Evolutionary conservation across 2,329 filamentous ascomycete genomes (phyloP).

Genomic region (Eutypella sp.): DNA sequence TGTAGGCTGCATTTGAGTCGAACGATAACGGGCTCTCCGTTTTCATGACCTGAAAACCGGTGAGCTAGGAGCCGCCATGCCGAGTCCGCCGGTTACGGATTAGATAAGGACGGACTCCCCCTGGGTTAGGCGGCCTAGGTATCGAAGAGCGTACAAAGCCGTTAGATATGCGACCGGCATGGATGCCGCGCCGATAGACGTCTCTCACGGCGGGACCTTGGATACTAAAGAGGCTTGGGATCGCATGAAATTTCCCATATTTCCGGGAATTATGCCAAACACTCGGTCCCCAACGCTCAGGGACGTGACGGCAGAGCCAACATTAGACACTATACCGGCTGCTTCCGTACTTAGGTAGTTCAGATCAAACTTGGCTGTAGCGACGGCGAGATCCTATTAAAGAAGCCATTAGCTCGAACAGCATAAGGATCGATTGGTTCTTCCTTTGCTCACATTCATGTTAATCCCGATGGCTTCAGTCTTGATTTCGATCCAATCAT

Average conservation of each 20-base stretch:
- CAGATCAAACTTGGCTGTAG: conserved; percentile 7
- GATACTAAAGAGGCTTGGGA: conserved; percentile 3
- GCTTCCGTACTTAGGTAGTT: conserved; percentile 4
- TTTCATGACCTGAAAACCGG: conserved; percentile 1
- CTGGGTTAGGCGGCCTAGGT: neutral
- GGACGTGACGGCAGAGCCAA: conserved; percentile 5
- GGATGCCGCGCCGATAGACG: conserved; percentile 1
- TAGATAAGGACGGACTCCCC: conserved; percentile 2
- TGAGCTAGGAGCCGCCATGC: conserved; percentile 2
- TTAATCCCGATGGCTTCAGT: conserved; percentile 9
- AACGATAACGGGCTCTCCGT: neutral
- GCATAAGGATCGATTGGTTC: neutral
- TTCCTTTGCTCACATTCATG: conserved; percentile 5
- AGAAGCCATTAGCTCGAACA: neutral
- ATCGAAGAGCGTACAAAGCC: conserved; percentile 5
- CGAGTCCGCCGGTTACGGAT: conserved; percentile 1
- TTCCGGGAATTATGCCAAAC: conserved; percentile 5
- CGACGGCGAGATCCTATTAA: conserved; percentile 5
- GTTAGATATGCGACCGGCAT: conserved; percentile 8
- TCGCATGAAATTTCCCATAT: conserved; percentile 8
- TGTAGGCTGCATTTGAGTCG: conserved; percentile 2
- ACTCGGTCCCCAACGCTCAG: conserved; percentile 9
- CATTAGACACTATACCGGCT: conserved; percentile 4
- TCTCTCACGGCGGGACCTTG: conserved; percentile 2
- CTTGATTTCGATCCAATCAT: conserved; percentile 6